Evolutionary conservation across 805 yeast species (phyloP), one percentile per base, ranked within the genome.

Genomic region (Wickerhamomyces rabaulensis): DNA sequence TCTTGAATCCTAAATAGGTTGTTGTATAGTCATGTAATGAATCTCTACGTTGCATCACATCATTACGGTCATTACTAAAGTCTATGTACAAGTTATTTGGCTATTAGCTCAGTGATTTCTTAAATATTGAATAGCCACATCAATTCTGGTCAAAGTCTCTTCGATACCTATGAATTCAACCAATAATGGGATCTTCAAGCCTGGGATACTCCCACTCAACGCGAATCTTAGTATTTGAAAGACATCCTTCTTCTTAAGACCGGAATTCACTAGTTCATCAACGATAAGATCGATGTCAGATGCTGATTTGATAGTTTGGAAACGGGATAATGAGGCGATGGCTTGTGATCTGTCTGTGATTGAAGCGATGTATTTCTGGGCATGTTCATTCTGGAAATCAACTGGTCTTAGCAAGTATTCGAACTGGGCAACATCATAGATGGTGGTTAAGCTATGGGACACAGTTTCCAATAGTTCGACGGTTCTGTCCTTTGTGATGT

Each of bases 141-240:
- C 6, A 1, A 69, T 40, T 49, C 75, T 64, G 27, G 23, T 23
- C 2, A 50, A 40, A 3, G 64, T 48, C 42, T 66, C 68, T 22
- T 70, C 71, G 1, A 53, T 40, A 0, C 90, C 92, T 16, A 89
- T 55, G 9, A 85, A 58, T 0, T 72, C 71, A 17, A 84, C 59
- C 27, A 87, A 65, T 6, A 71, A 66, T 0, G 84, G 85, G 5
- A 90, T 67, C 16, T 80, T 79, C 25, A 84, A 67, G 0, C 97
- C 96, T 0, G 95, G 73, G 5, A 70, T 70, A 8, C 82, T 78
- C 0, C 87, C 95, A 13, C 87, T 74, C 21, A 89, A 60, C 0
- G 91, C 91, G 52, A 71, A 82, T 47, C 97, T 69, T 13, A 87
- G 56, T 0, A 80, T 56, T 54, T 78, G 79, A 58, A 78, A 85